Evolutionary conservation across 2,329 filamentous ascomycete genomes (phyloP).

Genomic region (Diaporthe vexans): DNA sequence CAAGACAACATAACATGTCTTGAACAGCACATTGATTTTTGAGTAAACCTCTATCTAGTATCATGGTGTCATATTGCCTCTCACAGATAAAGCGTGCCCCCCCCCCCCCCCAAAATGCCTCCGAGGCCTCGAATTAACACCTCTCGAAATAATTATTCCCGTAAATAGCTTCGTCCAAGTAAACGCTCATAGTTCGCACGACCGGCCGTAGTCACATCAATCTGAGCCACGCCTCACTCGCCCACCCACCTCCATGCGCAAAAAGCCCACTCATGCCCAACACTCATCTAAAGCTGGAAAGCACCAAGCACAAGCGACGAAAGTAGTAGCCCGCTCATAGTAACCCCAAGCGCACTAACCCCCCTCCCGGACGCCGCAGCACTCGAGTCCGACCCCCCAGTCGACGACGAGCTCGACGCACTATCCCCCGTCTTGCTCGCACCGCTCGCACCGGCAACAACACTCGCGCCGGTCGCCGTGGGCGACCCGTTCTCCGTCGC

Average conservation of each 20-base stretch:
- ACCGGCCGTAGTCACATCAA: not conserved
- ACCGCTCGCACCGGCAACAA: conserved; percentile 42
- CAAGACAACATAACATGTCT: too few species aligned
- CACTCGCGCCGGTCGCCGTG: conserved; percentile 46
- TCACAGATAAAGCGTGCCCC: not conserved
- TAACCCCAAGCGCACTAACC: not conserved
- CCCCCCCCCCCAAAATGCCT: too few species aligned
- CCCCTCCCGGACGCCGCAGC: conserved; percentile 26
- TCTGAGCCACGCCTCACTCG: not conserved
- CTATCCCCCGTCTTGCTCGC: conserved; percentile 6
- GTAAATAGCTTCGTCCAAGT: not conserved
- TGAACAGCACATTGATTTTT: too few species aligned
- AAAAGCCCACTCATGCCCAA: not conserved
- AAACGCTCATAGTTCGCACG: not conserved
- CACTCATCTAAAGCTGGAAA: not conserved
- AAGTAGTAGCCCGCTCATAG: conserved; percentile 31
- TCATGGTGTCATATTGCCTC: not conserved
- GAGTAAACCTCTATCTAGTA: not conserved
- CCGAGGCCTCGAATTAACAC: not conserved
- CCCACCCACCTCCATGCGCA: not conserved
- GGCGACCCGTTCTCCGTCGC: conserved; percentile 44
- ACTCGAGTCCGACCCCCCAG: conserved; percentile 21
- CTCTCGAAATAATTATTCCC: not conserved
- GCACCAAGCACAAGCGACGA: conserved; percentile 23
- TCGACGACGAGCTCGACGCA: conserved; percentile 17